Evolutionary conservation across 257 asterid genomes (phyloP).

Genomic region (Nicotiana tabacum): DNA sequence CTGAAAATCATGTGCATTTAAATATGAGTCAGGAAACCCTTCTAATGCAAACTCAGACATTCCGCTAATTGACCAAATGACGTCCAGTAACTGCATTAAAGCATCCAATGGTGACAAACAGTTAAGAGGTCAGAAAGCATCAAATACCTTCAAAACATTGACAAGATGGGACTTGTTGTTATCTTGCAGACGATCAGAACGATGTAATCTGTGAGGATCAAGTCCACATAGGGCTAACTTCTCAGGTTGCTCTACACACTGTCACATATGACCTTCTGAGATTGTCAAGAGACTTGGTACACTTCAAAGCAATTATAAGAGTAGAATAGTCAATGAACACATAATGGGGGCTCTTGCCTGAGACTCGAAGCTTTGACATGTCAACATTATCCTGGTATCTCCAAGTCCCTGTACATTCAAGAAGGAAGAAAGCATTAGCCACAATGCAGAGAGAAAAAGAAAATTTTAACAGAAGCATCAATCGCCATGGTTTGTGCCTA

Average conservation of each 20-base stretch:
- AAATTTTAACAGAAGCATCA: background rate
- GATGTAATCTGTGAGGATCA: constrained; percentile 57
- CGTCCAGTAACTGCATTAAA: background rate
- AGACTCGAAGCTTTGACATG: constrained; percentile 72
- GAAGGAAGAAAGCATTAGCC: background rate
- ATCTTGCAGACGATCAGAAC: constrained; percentile 83
- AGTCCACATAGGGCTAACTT: constrained; percentile 84
- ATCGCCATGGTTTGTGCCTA: background rate
- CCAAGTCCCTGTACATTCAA: constrained; percentile 59
- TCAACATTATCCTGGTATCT: constrained; percentile 57
- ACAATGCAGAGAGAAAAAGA: background rate
- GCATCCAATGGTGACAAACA: background rate
- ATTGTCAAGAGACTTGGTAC: constrained; percentile 8
- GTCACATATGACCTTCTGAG: background rate
- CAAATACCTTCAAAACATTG: constrained; percentile 64
- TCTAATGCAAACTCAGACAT: background rate
- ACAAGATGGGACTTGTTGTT: constrained; percentile 57
- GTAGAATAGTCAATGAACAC: background rate
- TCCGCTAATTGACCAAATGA: background rate
- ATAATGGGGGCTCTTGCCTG: constrained; percentile 40
- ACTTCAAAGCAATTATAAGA: background rate
- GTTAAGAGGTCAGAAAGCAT: background rate
- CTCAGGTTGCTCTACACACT: constrained; percentile 80
- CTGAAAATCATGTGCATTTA: background rate
- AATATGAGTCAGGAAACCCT: background rate